phyloP scores from a whole-genome alignment of 2,329 filamentous ascomycete genomes.

The Cladosporium sphaerospermum region DNA sequence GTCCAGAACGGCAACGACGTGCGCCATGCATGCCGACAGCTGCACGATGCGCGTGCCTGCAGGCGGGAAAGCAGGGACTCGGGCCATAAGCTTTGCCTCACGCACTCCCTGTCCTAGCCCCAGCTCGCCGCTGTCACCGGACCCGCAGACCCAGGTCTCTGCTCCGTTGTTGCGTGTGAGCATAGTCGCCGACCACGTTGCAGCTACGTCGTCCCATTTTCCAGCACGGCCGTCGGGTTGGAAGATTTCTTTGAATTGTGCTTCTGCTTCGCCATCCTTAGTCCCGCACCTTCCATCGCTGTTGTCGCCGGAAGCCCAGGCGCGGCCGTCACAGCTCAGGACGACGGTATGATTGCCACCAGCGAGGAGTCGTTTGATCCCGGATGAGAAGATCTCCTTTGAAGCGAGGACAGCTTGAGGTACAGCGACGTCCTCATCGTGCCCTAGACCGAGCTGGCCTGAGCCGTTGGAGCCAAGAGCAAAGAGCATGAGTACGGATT shows the following conservation, averaged over 20 bases:
- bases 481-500: conserved; percentile 13
- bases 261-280: conserved; percentile 27
- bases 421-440: conserved; percentile 36
- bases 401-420: conserved; percentile 15
- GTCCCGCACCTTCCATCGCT: conserved; percentile 34
- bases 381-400: background rate
- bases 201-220: conserved; percentile 39
- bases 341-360: conserved; percentile 87
- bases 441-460: conserved; percentile 45
- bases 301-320: conserved; percentile 63
- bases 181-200: conserved; percentile 72
- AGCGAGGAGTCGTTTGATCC: conserved; percentile 41
- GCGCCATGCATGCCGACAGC: conserved; percentile 68
- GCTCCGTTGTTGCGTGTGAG: conserved; percentile 41
- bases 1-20: conserved; percentile 65
- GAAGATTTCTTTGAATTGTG: background rate
- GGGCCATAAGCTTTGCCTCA: conserved; percentile 33
- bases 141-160: conserved; percentile 58
- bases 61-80: conserved; percentile 60
- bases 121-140: conserved; percentile 65
- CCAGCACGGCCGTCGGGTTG: background rate
- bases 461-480: conserved; percentile 48
- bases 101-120: conserved; percentile 48
- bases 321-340: conserved; percentile 50
- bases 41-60: conserved; percentile 52